phyloP scores from a whole-genome alignment of 2,329 filamentous ascomycete species.

The Onygenales sp. region DNA sequence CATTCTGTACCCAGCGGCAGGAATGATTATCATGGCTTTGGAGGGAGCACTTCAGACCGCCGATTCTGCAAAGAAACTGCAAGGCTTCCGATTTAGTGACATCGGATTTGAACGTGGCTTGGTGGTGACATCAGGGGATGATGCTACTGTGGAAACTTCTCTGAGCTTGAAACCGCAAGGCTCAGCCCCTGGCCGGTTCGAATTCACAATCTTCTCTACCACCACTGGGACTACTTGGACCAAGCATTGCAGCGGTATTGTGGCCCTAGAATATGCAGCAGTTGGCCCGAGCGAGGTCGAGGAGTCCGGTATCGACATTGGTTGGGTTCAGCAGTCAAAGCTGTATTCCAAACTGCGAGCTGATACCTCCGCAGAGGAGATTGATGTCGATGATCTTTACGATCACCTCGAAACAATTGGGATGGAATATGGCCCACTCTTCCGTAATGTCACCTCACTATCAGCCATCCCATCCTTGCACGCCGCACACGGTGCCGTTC shows the following conservation, averaged over 20 bases:
- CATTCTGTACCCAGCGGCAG: constrained; percentile 21
- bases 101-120: constrained; percentile 7
- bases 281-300: background rate
- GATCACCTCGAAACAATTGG: constrained; percentile 6
- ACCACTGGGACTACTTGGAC: background rate
- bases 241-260: background rate
- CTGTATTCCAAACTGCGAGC: background rate
- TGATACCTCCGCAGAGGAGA: background rate
- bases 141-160: background rate
- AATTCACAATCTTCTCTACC: background rate
- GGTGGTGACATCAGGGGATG: background rate
- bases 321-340: background rate
- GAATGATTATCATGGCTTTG: constrained; percentile 20
- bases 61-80: constrained; percentile 2
- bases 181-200: background rate
- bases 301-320: background rate
- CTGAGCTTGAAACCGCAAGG: background rate
- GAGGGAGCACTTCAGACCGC: constrained; percentile 16
- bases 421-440: constrained; percentile 8
- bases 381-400: constrained; percentile 2
- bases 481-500: background rate
- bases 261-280: background rate
- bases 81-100: constrained; percentile 11
- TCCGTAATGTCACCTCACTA: constrained; percentile 4
- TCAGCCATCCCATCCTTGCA: background rate